These are phyloP conservation scores for Chamaecrista fasciculata DNA, from an alignment of 306 rosid species.

Conservation along the genomic window DNA sequence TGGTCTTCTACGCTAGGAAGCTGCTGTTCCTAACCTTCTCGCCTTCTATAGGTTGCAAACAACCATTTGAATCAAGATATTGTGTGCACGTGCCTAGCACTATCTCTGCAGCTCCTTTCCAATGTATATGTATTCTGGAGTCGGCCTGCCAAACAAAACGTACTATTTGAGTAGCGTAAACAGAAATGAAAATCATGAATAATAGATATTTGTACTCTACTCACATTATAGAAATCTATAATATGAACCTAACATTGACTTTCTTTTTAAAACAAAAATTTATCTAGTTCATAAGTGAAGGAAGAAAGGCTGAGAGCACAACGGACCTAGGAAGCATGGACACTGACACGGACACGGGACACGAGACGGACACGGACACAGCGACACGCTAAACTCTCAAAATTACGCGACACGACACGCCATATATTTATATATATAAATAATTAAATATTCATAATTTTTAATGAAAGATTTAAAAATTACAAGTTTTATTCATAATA, in stretches of 20 bases:
- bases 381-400: no score
- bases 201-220: constrained; percentile 3
- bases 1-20: constrained; percentile 8
- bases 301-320: constrained; percentile 14
- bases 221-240: constrained; percentile 19
- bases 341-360: no score
- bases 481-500: no score
- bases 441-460: no score
- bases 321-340: no score
- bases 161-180: constrained; percentile 13
- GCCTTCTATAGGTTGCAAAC: constrained; percentile 49
- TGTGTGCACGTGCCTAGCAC: constrained; percentile 63
- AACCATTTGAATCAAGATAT: constrained; percentile 73
- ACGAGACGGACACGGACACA: no score
- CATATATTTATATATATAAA: no score
- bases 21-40: constrained; percentile 57
- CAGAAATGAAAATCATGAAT: background rate
- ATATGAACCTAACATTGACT: background rate
- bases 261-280: background rate
- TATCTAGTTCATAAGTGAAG: constrained; percentile 25
- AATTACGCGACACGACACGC: no score
- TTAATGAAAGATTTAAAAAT: no score
- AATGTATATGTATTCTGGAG: constrained; percentile 74
- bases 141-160: constrained; percentile 46
- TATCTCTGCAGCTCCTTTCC: constrained; percentile 99